phyloP scores from a whole-genome alignment of 2,329 filamentous ascomycete species.

The Aspergillus sclerotialis region DNA sequence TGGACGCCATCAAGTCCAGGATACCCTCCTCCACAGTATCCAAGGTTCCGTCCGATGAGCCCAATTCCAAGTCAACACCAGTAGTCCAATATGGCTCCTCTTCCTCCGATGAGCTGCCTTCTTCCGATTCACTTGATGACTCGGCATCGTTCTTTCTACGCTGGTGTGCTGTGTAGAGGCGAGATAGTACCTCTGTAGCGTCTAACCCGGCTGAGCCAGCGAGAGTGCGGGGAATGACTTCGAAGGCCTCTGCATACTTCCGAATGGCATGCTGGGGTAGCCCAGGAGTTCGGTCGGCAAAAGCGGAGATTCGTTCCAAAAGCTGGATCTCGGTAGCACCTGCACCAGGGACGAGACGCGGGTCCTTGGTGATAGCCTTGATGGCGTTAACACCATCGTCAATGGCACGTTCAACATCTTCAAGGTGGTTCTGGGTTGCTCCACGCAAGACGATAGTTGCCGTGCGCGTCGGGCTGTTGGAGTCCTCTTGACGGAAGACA shows the following conservation, averaged over 20 bases:
- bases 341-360: slow-evolving; percentile 84
- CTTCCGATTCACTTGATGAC: slow-evolving; percentile 24
- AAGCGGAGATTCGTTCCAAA: slow-evolving; percentile 81
- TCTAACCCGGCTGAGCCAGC: slow-evolving; percentile 94
- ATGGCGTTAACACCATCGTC: slow-evolving; percentile 98
- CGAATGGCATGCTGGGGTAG: slow-evolving; percentile 94
- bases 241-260: slow-evolving; percentile 95
- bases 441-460: slow-evolving; percentile 91
- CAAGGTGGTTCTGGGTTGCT: slow-evolving; percentile 95
- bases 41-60: slow-evolving; percentile 70
- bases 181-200: slow-evolving; percentile 91
- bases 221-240: slow-evolving; percentile 88
- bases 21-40: slow-evolving; percentile 86
- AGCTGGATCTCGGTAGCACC: slow-evolving; percentile 93
- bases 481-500: slow-evolving; percentile 85
- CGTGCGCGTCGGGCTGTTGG: slow-evolving; percentile 77
- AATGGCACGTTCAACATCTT: slow-evolving; percentile 93
- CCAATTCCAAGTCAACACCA: slow-evolving; percentile 92
- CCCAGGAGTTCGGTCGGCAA: slow-evolving; percentile 87
- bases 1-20: slow-evolving; percentile 82
- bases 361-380: slow-evolving; percentile 93
- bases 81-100: slow-evolving; percentile 79
- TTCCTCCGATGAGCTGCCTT: slow-evolving; percentile 38
- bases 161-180: slow-evolving; percentile 89
- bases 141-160: slow-evolving; percentile 19